phyloP scores from a whole-genome alignment of 306 rosid genomes.

The Cicer yamashitae region DNA sequence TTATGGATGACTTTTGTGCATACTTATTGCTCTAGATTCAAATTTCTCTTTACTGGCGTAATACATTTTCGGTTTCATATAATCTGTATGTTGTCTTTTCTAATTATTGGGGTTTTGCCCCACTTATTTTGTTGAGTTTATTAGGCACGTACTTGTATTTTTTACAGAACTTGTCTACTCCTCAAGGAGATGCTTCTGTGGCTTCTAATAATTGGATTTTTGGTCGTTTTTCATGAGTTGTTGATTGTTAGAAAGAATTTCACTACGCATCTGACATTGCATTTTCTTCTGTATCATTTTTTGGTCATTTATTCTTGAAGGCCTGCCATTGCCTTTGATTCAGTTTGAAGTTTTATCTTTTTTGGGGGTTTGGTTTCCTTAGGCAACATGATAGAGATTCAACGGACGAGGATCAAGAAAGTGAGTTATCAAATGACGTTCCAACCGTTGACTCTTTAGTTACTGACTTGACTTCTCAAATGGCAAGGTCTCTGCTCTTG shows the following conservation, averaged over 20 bases:
- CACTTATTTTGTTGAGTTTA: constrained; percentile 26
- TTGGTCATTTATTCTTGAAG: constrained; percentile 13
- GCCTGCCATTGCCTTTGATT: constrained; percentile 10
- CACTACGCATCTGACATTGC: neutral
- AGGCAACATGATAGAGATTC: constrained; percentile 52
- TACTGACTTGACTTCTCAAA: constrained; percentile 56
- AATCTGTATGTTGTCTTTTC: constrained; percentile 1
- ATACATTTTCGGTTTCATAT: neutral
- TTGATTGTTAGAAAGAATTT: constrained; percentile 17
- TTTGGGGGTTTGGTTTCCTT: constrained; percentile 12
- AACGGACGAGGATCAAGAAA: constrained; percentile 41
- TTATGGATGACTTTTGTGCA: constrained; percentile 24
- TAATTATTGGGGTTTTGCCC: neutral
- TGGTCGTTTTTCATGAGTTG: constrained; percentile 19
- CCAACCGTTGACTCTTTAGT: constrained; percentile 38
- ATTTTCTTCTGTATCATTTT: constrained; percentile 8
- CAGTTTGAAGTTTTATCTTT: constrained; percentile 24
- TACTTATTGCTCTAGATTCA: constrained; percentile 5
- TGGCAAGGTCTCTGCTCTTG: constrained; percentile 54
- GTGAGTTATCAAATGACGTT: constrained; percentile 47
- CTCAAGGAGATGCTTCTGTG: constrained; percentile 5
- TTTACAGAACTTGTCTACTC: constrained; percentile 28
- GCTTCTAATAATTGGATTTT: constrained; percentile 9
- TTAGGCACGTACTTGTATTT: neutral
- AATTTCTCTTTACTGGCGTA: neutral